phyloP scores from a whole-genome alignment of 192 early-diverging fungal genomes.

The Umbelopsis sp. region DNA sequence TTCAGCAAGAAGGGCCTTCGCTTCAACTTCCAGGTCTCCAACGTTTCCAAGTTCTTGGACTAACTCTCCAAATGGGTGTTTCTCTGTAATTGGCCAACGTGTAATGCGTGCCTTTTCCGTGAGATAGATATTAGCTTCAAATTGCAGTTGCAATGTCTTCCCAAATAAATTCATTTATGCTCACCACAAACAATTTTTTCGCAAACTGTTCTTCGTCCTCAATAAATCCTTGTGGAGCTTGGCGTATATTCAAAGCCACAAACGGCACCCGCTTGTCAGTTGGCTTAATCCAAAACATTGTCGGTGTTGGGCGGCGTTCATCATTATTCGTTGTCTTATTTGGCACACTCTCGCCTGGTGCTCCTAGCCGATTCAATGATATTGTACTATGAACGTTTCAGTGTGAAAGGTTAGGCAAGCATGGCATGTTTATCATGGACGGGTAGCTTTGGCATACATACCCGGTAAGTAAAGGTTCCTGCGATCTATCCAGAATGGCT shows the following conservation, averaged over 20 bases:
- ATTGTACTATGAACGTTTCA: background rate
- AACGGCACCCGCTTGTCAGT: constrained; percentile 77
- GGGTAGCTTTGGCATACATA: background rate
- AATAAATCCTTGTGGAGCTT: constrained; percentile 65
- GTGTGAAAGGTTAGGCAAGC: too few species aligned
- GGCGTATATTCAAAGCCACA: constrained; percentile 67
- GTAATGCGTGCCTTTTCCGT: constrained; percentile 50
- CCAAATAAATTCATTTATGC: background rate
- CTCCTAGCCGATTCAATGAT: background rate
- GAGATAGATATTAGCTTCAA: background rate
- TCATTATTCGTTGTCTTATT: background rate
- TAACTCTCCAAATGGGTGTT: constrained; percentile 74
- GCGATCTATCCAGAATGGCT: constrained; percentile 45
- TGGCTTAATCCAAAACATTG: constrained; percentile 78
- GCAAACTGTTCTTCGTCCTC: constrained; percentile 55
- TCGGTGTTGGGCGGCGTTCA: constrained; percentile 30
- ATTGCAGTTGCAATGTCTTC: background rate
- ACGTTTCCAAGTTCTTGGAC: constrained; percentile 74
- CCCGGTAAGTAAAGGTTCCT: constrained; percentile 46
- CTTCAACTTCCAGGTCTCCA: constrained; percentile 78
- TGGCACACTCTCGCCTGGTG: background rate
- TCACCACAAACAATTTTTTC: constrained; percentile 56
- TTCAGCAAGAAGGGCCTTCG: constrained; percentile 75
- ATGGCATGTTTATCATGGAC: background rate
- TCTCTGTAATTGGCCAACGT: constrained; percentile 65